Base-by-base conservation (phyloP, 2,329 filamentous ascomycete genomes). In the Cercospora janseana region DNA sequence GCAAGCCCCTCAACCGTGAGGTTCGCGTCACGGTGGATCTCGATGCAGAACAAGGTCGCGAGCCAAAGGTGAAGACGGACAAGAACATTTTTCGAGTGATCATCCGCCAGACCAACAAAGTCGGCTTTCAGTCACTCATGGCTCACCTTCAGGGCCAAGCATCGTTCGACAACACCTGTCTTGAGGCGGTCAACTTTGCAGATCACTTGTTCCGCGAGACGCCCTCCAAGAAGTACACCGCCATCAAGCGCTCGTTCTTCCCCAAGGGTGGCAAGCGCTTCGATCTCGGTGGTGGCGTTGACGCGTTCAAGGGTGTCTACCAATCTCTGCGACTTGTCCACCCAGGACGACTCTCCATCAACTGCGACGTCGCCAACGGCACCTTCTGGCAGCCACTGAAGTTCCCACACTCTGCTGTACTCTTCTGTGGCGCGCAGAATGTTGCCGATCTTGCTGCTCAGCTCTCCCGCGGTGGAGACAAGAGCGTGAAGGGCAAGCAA, bases 321-420 rank as follows among this genome's bases (percentile, higher is more conserved):
- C 83, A 89, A 7, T 90, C 91, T 0, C 83, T 96, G 44, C 82
- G 90, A 32, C 79, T 92, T 16, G 86, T 85, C 38, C 78, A 88
- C 63, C 53, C 72, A 67, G 57, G 66, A 24, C 55, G 48, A 15
- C 76, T 97, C 4, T 82, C 87, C 0, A 74, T 98, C 65, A 97
- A 96, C 60, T 82, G 95, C 8, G 92, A 98, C 63, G 86, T 95
- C 23, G 86, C 91, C 49, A 95, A 97, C 65, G 87, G 88, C 0
- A 87, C 87, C 9, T 98, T 98, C 72, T 97, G 88, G 86, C 77
- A 74, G 28, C 52, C 68, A 1, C 66, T 69, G 23, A 66, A 70
- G 31, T 52, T 76, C 10, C 59, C 62, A 12, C 58, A 65, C 15
- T 62, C 68, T 44, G 69, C 68, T 34, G 53, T 67, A 1, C 64